A percentile compares a stretch with the other conserved stretches of the same genome.
These are phyloP conservation scores for Capsicum rhomboideum DNA, from an alignment of 257 asterid genomes.

Conservation along the genomic window DNA sequence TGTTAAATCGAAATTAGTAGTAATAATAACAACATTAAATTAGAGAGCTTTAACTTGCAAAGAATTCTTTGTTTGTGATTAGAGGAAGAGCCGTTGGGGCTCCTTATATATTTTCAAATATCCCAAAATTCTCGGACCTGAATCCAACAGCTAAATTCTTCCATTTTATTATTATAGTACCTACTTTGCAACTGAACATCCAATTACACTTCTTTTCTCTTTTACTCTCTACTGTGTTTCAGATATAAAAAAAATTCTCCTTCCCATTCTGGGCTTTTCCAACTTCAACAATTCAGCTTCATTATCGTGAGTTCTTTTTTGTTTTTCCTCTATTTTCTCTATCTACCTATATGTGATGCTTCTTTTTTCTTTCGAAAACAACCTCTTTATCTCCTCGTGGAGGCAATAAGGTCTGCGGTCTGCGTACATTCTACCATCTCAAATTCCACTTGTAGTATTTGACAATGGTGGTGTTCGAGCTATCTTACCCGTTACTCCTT, in stretches of 20 bases:
- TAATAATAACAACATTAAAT: not conserved
- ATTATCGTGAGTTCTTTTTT: not conserved
- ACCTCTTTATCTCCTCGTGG: too few relatives aligned
- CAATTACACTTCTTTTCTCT: not conserved
- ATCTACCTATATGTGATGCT: not conserved
- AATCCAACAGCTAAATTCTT: not conserved
- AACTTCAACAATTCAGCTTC: not conserved
- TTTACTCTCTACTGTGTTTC: not conserved
- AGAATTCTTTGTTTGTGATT: not conserved
- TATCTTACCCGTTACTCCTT: too few relatives aligned
- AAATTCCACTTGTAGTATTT: too few relatives aligned
- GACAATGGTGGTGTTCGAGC: too few relatives aligned
- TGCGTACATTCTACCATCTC: too few relatives aligned
- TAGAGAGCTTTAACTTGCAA: not conserved
- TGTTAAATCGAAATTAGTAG: not conserved
- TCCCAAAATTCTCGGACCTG: not conserved
- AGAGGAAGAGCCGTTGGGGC: not conserved
- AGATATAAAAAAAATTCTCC: not conserved
- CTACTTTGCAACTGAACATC: not conserved
- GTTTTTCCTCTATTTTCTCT: not conserved
- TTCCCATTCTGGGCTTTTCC: not conserved
- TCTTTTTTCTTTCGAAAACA: too few relatives aligned
- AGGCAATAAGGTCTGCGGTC: too few relatives aligned
- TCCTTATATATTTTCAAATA: not conserved
- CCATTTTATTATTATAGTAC: not conserved